phyloP scores from a whole-genome alignment of 495 filamentous ascomycete species.

The Penicillium canariense region DNA sequence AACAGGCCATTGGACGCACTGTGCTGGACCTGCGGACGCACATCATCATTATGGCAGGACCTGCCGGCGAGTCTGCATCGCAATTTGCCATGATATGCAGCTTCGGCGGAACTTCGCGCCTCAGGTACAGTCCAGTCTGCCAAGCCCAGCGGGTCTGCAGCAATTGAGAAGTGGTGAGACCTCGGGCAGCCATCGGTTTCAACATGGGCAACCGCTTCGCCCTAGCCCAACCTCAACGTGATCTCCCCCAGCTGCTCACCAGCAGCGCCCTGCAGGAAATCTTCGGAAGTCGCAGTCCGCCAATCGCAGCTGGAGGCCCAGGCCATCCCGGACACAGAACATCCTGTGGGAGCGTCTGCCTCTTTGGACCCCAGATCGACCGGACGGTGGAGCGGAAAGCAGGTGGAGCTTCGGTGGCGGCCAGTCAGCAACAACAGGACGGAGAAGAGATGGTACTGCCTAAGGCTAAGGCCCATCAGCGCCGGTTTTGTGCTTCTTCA shows the following conservation, averaged over 20 bases:
- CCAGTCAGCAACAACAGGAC: constrained; percentile 14
- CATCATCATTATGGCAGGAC: constrained; percentile 13
- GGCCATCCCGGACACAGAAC: not conserved
- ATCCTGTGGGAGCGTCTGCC: not conserved
- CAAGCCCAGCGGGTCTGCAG: not conserved
- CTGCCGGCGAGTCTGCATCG: not conserved
- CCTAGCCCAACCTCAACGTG: not conserved
- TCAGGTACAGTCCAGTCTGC: not conserved
- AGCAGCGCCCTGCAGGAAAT: not conserved
- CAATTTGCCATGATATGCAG: not conserved
- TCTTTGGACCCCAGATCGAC: constrained; percentile 30
- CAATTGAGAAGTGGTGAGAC: not conserved
- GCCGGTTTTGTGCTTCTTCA: not conserved
- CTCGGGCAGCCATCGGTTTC: constrained; percentile 7
- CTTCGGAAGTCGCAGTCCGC: constrained; percentile 22
- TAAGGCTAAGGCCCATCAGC: not conserved
- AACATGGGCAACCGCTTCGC: constrained; percentile 1
- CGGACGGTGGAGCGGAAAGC: constrained; percentile 21
- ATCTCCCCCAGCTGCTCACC: not conserved
- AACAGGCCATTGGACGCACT: not conserved
- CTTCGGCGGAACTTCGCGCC: not conserved
- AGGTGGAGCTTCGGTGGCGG: constrained; percentile 14
- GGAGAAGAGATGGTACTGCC: constrained; percentile 1
- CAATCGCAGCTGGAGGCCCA: constrained; percentile 11
- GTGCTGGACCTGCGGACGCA: not conserved